Percentiles rank a stretch among this genome's conserved stretches.
Conservation (phyloP, 768 basidiomycete species). For the Zangia roseola region DNA sequence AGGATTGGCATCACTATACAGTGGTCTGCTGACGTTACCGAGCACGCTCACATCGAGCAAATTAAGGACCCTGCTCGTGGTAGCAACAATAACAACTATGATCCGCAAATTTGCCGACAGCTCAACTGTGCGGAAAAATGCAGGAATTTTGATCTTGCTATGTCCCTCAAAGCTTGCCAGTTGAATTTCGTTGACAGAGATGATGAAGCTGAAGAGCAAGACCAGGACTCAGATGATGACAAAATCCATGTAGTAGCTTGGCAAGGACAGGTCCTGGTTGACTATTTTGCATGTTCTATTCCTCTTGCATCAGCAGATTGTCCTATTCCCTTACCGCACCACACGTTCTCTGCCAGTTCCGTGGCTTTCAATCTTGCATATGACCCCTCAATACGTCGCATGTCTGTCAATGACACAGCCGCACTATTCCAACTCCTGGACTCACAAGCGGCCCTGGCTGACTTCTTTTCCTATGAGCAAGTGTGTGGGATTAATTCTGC, state of each 20-base stretch:
- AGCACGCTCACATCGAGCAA: conserved; percentile 28
- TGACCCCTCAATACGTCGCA: conserved; percentile 17
- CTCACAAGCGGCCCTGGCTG: conserved; percentile 22
- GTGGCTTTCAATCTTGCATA: conserved; percentile 27
- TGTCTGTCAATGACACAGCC: conserved; percentile 24
- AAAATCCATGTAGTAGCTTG: too few relatives aligned
- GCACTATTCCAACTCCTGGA: conserved; percentile 24
- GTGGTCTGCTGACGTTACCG: not conserved
- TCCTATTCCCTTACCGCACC: conserved; percentile 8
- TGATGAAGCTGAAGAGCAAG: too few relatives aligned
- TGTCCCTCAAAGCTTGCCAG: too few relatives aligned
- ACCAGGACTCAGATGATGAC: too few relatives aligned
- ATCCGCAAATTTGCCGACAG: conserved; percentile 34
- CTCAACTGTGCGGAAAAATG: conserved; percentile 12
- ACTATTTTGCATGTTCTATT: too few relatives aligned
- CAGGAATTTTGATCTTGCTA: not conserved
- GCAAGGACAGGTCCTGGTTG: too few relatives aligned
- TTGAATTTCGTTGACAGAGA: too few relatives aligned
- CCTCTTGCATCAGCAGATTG: too few relatives aligned
- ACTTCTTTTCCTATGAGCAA: conserved; percentile 2
- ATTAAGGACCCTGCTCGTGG: conserved; percentile 31
- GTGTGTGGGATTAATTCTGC: not conserved
- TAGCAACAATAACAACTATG: conserved; percentile 34
- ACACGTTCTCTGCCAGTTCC: conserved; percentile 10
- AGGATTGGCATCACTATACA: too few relatives aligned